These are phyloP conservation scores for Colletotrichum viniferum DNA, from an alignment of 2,329 filamentous ascomycete genomes.

Conservation along the genomic window DNA sequence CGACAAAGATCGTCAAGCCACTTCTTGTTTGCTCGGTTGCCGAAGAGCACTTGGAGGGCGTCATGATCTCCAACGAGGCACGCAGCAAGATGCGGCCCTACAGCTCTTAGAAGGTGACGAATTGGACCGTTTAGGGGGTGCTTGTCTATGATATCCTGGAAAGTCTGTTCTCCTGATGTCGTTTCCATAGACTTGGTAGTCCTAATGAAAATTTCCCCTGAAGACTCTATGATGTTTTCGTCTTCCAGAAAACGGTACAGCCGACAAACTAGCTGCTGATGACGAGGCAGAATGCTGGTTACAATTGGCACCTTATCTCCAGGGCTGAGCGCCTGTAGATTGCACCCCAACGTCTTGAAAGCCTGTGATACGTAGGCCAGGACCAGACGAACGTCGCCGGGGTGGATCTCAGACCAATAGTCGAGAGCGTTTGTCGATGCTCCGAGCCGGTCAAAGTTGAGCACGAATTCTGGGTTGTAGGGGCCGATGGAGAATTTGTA, in stretches of 20 bases:
- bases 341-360: conserved; percentile 31
- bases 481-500: conserved; percentile 59
- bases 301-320: conserved; percentile 27
- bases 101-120: conserved; percentile 34
- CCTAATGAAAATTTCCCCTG: conserved; percentile 4
- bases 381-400: conserved; percentile 31
- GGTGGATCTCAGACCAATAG: conserved; percentile 32
- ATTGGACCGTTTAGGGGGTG: conserved; percentile 36
- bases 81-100: conserved; percentile 37
- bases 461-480: conserved; percentile 57
- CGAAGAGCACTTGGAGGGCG: conserved; percentile 42
- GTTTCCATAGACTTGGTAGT: conserved; percentile 4
- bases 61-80: conserved; percentile 41
- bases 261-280: conserved; percentile 29
- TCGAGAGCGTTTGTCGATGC: background rate
- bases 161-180: conserved; percentile 24
- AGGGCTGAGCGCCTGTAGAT: conserved; percentile 20
- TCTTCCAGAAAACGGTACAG: conserved; percentile 31
- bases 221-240: background rate
- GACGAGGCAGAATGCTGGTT: conserved; percentile 21
- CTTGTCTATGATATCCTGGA: conserved; percentile 26
- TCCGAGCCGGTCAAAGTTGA: conserved; percentile 23
- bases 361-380: conserved; percentile 36
- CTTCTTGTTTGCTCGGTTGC: conserved; percentile 25
- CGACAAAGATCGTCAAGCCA: conserved; percentile 41